These are phyloP conservation scores for Glycyrrhiza uralensis DNA, from an alignment of 306 rosid genomes.

Conservation along the genomic window DNA sequence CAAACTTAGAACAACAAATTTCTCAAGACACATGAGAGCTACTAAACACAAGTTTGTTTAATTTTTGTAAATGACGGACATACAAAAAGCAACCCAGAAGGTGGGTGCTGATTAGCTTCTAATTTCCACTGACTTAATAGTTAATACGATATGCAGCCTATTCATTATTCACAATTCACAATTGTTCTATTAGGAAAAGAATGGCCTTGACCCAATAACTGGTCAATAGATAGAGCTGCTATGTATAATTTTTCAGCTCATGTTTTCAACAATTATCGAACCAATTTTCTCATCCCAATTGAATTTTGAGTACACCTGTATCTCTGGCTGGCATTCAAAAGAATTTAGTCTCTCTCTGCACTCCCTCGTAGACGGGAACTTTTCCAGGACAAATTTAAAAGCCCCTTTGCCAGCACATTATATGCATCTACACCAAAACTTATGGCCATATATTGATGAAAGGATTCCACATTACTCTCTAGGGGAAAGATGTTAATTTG, in stretches of 20 bases:
- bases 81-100: not conserved
- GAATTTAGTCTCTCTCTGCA: not conserved
- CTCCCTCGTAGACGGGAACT: not conserved
- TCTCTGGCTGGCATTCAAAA: slow-evolving; percentile 5
- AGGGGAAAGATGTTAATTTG: not conserved
- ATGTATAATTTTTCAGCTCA: not conserved
- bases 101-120: not conserved
- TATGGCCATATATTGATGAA: not conserved
- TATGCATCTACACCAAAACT: not conserved
- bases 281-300: not conserved
- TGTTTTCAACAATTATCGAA: not conserved
- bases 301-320: not conserved
- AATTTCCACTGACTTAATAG: slow-evolving; percentile 8
- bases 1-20: not conserved
- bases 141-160: not conserved
- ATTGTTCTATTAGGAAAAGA: not conserved
- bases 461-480: not conserved
- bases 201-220: not conserved
- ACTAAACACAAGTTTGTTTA: not conserved
- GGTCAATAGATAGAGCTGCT: not conserved
- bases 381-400: not conserved
- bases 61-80: not conserved
- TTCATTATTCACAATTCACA: slow-evolving; percentile 4
- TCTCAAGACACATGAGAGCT: not conserved
- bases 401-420: not conserved